Conservation (phyloP, 2,329 filamentous ascomycete species). For the Lomentospora prolificans region DNA sequence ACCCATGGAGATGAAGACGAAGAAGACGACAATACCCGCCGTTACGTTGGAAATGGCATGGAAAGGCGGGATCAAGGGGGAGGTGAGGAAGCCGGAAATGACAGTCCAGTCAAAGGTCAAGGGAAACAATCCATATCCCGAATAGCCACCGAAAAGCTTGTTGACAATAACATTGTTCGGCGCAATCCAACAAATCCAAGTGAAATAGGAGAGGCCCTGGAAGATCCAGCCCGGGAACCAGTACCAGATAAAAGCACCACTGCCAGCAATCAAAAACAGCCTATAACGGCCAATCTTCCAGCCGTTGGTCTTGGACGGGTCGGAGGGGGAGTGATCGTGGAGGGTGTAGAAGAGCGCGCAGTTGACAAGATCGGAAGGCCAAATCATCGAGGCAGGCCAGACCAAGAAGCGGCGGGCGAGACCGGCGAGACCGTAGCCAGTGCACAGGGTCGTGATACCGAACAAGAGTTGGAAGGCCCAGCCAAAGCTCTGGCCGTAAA, state of each 20-base stretch:
- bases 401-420: conserved; percentile 49
- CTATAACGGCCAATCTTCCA: conserved; percentile 50
- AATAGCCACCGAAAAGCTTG: conserved; percentile 53
- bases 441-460: conserved; percentile 50
- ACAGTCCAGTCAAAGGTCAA: conserved; percentile 57
- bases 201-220: conserved; percentile 51
- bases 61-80: conserved; percentile 50
- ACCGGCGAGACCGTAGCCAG: conserved; percentile 55
- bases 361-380: conserved; percentile 52
- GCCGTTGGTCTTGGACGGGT: conserved; percentile 41
- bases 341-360: conserved; percentile 53
- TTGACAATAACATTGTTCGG: conserved; percentile 53
- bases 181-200: conserved; percentile 52
- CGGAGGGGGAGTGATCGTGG: conserved; percentile 47
- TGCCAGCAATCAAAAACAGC: conserved; percentile 44
- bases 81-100: conserved; percentile 44
- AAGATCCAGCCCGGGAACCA: conserved; percentile 56
- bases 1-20: conserved; percentile 35
- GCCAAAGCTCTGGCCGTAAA: conserved; percentile 41
- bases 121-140: conserved; percentile 51
- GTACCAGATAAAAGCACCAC: conserved; percentile 45
- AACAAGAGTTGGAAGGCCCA: conserved; percentile 52
- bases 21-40: conserved; percentile 40
- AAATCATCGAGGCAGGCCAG: conserved; percentile 54
- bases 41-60: conserved; percentile 51